Conservation (phyloP, 441 rosid species). For the Iberis amara region DNA sequence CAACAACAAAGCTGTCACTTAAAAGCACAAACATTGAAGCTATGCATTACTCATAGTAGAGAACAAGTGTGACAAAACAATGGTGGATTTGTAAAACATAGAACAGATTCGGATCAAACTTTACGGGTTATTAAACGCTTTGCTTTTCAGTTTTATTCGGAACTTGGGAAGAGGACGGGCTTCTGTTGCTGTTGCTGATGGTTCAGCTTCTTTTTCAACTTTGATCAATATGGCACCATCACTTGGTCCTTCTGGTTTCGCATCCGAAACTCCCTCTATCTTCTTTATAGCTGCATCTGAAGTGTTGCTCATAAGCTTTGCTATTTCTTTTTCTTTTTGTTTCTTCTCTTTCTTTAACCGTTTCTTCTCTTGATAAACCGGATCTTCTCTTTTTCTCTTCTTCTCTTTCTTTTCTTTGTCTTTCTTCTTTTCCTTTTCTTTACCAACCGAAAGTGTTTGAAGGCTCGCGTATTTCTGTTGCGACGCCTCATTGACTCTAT, state of each 20-base stretch:
- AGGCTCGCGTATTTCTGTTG: conserved; percentile 62
- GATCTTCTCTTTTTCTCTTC: conserved; percentile 67
- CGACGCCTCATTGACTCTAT: conserved; percentile 44
- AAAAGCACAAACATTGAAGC: conserved; percentile 3
- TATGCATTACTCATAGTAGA: conserved; percentile 7
- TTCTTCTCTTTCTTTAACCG: conserved; percentile 82
- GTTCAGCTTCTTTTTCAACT: conserved; percentile 48
- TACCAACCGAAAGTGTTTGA: conserved; percentile 53
- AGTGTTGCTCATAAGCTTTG: conserved; percentile 49
- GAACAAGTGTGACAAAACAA: neutral
- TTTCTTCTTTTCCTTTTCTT: conserved; percentile 55
- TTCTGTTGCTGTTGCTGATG: conserved; percentile 35
- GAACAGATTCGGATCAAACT: neutral
- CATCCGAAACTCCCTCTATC: conserved; percentile 29
- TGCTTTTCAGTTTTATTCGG: conserved; percentile 66
- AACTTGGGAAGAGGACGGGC: conserved; percentile 49
- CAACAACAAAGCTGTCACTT: conserved; percentile 2
- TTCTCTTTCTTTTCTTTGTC: conserved; percentile 48
- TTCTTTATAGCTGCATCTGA: conserved; percentile 32
- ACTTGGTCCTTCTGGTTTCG: conserved; percentile 42
- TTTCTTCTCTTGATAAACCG: conserved; percentile 66
- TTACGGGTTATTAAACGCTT: conserved; percentile 40
- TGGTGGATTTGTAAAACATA: neutral
- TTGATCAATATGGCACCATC: conserved; percentile 33
- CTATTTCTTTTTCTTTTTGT: conserved; percentile 68